Evolutionary conservation across 2,329 filamentous ascomycete genomes (phyloP), one percentile per base, ranked within the genome.

Genomic region (Fusarium solani-melongenae): DNA sequence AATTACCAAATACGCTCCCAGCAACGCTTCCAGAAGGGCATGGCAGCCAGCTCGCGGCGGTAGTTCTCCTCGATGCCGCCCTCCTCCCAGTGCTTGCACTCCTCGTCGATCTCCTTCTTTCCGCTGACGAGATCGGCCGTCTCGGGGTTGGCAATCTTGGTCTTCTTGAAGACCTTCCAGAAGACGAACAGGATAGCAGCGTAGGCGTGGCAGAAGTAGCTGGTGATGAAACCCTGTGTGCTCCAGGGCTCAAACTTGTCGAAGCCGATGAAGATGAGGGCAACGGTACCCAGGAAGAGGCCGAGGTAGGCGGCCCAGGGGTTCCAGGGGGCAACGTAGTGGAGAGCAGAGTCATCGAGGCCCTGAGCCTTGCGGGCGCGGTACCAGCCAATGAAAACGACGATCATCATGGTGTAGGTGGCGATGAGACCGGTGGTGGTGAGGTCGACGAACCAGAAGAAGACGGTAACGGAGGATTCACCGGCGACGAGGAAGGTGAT

Each of bases 41-140:
- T 84, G 29, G 77, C 72, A 8, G 80, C 80, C 27, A 85, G 75
- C 46, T 79, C 78, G 20, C 76, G 72, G 71, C 77, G 76, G 76
- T 84, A 83, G 62, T 86, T 85, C 76, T 86, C 84, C 69, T 86
- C 84, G 34, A 87, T 82, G 6, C 83, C 83, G 8, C 84, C 83
- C 71, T 85, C 83, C 66, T 85, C 84, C 84, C 83, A 85, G 51
- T 82, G 78, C 20, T 80, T 75, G 71, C 84, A 85, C 78, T 85
- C 83, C 70, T 89, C 89, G 62, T 92, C 91, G 70, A 92, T 89
- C 80, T 93, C 92, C 8, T 88, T 88, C 67, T 93, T 83, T 66
- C 92, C 91, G 38, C 88, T 88, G 33, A 78, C 63, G 17, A 78
- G 71, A 20, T 78, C 76, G 27, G 76, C 76, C 5, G 66, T 76